Evolutionary conservation across 305 asterid genomes (phyloP), one percentile per base, ranked within the genome.

Genomic region (Fraxinus nigra): DNA sequence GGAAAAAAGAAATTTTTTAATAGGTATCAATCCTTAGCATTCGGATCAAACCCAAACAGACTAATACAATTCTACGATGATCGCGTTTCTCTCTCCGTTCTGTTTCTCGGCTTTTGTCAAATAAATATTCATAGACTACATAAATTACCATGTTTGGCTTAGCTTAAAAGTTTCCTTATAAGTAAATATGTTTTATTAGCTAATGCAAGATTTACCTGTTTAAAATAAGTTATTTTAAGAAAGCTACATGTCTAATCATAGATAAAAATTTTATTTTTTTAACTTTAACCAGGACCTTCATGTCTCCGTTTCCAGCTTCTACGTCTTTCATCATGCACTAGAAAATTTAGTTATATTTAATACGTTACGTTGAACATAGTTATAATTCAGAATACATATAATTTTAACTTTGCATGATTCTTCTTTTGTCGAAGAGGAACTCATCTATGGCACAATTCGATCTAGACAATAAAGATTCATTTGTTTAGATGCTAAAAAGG

Each of bases 21-120:
- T 35, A 78, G 85, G 85, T 86, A 80, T 77, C 72, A 82, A 79
- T 76, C 75, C 56, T 76, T 75, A 72, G 82, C 85, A 51, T 79
- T 79, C 78, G 85, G 89, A 84, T 89, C 88, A 82, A 83, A 81
- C 86, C 84, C 80, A 56, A 84, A 86, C 85, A 85, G 85, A 82
- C 80, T 79, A 85, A 78, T 67, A 78, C 80, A 79, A 32, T 77
- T 69, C 61, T 61, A 24, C 82, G 83, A 72, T 77, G 72, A 38
- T 28, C 28, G 20, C 74, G 46, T 37, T 16, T 73, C 77, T 65
- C 69, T 78, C 34, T 54, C 20, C 7, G 20, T 6, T 33, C 26
- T 32, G 26, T 11, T 4, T 75, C 72, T 59, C 79, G 77, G 73
- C n/a, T 65, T 65, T 65, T 28, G 73, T 26, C 34, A 22, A 51